Evolutionary conservation across 202 grass and related monocot genomes (phyloP).

Genomic region (Hordeum pubiflorum): DNA sequence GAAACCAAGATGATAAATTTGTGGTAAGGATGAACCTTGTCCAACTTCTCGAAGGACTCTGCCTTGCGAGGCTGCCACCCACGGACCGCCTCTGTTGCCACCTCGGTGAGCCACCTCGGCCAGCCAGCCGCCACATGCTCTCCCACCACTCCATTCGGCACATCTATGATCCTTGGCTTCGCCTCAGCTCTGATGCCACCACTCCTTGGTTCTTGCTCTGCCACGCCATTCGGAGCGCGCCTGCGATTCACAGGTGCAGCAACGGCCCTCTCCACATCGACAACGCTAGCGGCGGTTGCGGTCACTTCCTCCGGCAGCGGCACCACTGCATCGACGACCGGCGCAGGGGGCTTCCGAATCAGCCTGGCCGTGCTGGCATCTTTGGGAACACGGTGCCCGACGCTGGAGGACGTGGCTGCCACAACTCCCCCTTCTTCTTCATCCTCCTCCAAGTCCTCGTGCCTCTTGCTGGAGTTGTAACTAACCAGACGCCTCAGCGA

Average conservation of each 20-base stretch:
- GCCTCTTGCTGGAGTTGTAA: slow-evolving; percentile 55
- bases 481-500: slow-evolving; percentile 77
- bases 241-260: slow-evolving; percentile 25
- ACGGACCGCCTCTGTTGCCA: slow-evolving; percentile 71
- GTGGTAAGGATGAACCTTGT: slow-evolving; percentile 50
- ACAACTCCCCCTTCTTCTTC: slow-evolving; percentile 55
- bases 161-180: slow-evolving; percentile 42
- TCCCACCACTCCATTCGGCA: slow-evolving; percentile 50
- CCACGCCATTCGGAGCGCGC: slow-evolving; percentile 19
- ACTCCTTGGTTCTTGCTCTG: slow-evolving; percentile 32
- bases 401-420: slow-evolving; percentile 24
- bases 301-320: slow-evolving; percentile 35
- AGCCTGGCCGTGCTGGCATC: slow-evolving; percentile 50
- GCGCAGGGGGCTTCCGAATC: slow-evolving; percentile 51
- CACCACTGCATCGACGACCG: slow-evolving; percentile 27
- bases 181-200: slow-evolving; percentile 19
- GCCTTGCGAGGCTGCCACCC: slow-evolving; percentile 84
- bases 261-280: slow-evolving; percentile 34
- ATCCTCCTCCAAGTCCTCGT: slow-evolving; percentile 51
- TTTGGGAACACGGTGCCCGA: background rate
- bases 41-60: slow-evolving; percentile 84
- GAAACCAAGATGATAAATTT: slow-evolving; percentile 14
- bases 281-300: slow-evolving; percentile 9
- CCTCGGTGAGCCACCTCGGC: slow-evolving; percentile 81
- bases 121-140: slow-evolving; percentile 68